phyloP scores from a whole-genome alignment of 176 grass and related monocot genomes.

The Hsuehochloa calcarea region DNA sequence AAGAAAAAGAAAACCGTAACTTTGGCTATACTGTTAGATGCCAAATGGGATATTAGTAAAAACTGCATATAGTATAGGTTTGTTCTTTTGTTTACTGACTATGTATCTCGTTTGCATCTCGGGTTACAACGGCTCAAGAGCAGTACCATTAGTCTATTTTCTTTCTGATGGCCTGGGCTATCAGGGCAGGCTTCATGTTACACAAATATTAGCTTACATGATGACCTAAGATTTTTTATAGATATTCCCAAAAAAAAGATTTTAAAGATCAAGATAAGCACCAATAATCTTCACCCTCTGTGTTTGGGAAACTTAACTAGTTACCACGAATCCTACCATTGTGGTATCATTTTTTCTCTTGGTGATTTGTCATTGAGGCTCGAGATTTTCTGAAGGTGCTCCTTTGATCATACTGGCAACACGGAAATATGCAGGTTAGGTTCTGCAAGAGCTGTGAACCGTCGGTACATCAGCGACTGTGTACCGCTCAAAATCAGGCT shows the following conservation, averaged over 20 bases:
- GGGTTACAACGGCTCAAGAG: not conserved
- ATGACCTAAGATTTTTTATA: not conserved
- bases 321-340: not conserved
- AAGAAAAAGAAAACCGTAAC: no score
- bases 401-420: conserved; percentile 7
- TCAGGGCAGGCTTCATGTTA: not conserved
- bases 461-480: conserved; percentile 92
- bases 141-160: not conserved
- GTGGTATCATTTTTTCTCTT: no score
- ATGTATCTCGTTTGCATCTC: not conserved
- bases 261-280: not conserved
- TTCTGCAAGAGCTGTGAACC: conserved; percentile 93
- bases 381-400: conserved; percentile 1
- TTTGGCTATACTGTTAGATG: not conserved
- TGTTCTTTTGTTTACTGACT: not conserved
- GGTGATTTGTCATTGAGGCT: not conserved
- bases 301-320: not conserved
- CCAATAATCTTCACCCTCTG: not conserved
- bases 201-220: not conserved
- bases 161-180: no score
- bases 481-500: conserved; percentile 82
- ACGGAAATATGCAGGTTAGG: conserved; percentile 69
- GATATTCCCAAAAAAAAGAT: not conserved
- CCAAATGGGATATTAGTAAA: not conserved
- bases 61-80: not conserved